Base-by-base conservation (phyloP, 2,329 filamentous ascomycete genomes). In the Microsporum canis region DNA sequence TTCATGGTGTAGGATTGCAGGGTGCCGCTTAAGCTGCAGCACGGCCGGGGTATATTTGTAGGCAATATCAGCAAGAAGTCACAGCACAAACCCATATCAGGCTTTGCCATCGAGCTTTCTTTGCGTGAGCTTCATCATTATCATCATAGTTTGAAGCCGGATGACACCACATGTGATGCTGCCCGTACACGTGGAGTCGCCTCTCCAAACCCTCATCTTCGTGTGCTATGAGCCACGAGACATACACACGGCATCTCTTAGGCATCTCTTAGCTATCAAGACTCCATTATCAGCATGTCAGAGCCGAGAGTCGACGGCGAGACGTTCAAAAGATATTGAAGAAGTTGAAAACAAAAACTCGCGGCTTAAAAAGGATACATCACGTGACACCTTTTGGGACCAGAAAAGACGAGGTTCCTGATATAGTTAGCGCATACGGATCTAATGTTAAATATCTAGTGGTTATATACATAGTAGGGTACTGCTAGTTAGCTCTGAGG, bases 41-140 rank as follows among this genome's bases (percentile, higher is more conserved):
- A 55, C 17, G 51, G 51, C 51, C 12, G 8, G 51, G 51, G 33
- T 55, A 55, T 55, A 55, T 55, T 34, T 55, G 51, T 51, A 51
- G 45, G 45, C 31, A 31, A 8, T 34, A 31, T 8, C n/a, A 36
- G 8, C 51, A 12, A 34, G 51, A 17, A 31, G 51, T 55, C 31
- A 55, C 51, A 55, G 51, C 14, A 27, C 17, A n/a, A 3, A 12
- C 7, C 31, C 31, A 36, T 5, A 36, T 55, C 51, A 53, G 49
- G 27, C 12, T 33, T 55, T 12, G 51, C 31, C 51, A 36, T 55
- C 31, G 33, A 4, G n/a, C 14, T 23, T 7, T 55, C 14, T 36
- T 55, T 5, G 17, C 17, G 31, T 31, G 23, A 31, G 23, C 45
- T 36, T 14, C 51, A 55, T 55, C 33, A 10, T 55, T 23, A 29